Base-by-base conservation (phyloP, 2,329 filamentous ascomycete genomes). In the Aureobasidium sp. region DNA sequence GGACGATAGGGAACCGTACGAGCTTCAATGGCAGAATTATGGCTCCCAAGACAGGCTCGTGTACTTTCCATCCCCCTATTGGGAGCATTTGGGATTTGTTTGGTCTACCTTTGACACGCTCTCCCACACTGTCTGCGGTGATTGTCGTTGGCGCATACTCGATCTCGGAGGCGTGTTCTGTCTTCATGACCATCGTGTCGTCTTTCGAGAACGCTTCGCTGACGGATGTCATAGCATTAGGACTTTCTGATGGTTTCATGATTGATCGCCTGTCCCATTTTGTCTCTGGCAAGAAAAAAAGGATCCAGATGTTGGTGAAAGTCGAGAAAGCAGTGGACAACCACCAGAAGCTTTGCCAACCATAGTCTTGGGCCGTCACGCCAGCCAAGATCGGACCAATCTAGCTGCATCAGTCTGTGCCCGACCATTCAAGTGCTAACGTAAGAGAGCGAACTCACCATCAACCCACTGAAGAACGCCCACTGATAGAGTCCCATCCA, bases 381-480 rank as follows among this genome's bases (percentile, higher is more conserved):
- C 84, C 73, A 27, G 71, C 68, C 18, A 74, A 62, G 58, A 78
- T 70, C 48, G 76, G 75, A 4, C 77, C 76, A 13, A 71, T 67
- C 48, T 51, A 33, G 27, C 48, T n/a, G 6, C 64, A 58, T n/a
- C n/a, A n/a, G n/a, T n/a, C n/a, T n/a, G n/a, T n/a, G n/a, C n/a
- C n/a, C n/a, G n/a, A n/a, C n/a, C n/a, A n/a, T n/a, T n/a, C n/a
- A n/a, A n/a, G n/a, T n/a, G n/a, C n/a, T n/a, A n/a, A n/a, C n/a
- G n/a, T n/a, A n/a, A n/a, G n/a, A n/a, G n/a, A n/a, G n/a, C n/a
- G n/a, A n/a, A n/a, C 75, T 2, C 84, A 85, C 59, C 86, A 78
- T 70, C 88, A 83, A 67, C 88, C 85, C n/a, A 88, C 74, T 71
- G 86, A 88, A 74, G 87, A 88, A 36, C 87, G 74, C 67, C 88